phyloP scores from a whole-genome alignment of 2,329 filamentous ascomycete genomes.

The Colletotrichum viniferum region DNA sequence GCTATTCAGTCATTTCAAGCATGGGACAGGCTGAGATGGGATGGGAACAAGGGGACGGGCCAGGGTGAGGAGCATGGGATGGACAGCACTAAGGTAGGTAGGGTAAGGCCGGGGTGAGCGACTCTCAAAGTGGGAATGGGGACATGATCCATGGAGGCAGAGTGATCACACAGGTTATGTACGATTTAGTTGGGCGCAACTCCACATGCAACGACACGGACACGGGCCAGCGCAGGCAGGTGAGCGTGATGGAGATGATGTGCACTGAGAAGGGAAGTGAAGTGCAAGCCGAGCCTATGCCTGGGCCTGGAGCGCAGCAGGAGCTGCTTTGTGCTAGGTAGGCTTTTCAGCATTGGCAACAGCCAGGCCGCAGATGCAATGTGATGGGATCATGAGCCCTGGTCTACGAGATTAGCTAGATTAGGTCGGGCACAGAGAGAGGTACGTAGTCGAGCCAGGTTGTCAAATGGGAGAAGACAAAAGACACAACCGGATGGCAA shows the following conservation, averaged over 20 bases:
- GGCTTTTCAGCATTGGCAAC: background rate
- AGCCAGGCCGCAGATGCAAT: background rate
- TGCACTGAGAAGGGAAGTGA: background rate
- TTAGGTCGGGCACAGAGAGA: background rate
- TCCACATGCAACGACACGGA: background rate
- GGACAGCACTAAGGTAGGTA: slow-evolving; percentile 1
- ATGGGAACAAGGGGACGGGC: slow-evolving; percentile 8
- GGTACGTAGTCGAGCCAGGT: background rate
- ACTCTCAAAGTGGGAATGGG: background rate
- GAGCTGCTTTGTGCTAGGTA: background rate
- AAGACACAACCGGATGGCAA: background rate
- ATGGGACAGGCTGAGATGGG: slow-evolving; percentile 20
- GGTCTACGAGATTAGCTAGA: slow-evolving; percentile 2
- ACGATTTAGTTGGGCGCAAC: background rate
- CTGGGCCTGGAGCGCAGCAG: background rate
- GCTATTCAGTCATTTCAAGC: slow-evolving; percentile 6
- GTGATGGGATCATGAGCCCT: slow-evolving; percentile 15
- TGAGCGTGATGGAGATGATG: background rate
- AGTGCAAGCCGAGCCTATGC: background rate
- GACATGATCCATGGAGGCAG: background rate
- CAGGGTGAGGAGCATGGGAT: slow-evolving; percentile 9
- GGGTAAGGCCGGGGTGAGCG: background rate
- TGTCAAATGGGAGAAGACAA: background rate
- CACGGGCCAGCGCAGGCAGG: slow-evolving; percentile 5
- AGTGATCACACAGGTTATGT: slow-evolving; percentile 34